Evolutionary conservation across 2,329 filamentous ascomycete genomes (phyloP).

Genomic region (Aspergillus flavus): DNA sequence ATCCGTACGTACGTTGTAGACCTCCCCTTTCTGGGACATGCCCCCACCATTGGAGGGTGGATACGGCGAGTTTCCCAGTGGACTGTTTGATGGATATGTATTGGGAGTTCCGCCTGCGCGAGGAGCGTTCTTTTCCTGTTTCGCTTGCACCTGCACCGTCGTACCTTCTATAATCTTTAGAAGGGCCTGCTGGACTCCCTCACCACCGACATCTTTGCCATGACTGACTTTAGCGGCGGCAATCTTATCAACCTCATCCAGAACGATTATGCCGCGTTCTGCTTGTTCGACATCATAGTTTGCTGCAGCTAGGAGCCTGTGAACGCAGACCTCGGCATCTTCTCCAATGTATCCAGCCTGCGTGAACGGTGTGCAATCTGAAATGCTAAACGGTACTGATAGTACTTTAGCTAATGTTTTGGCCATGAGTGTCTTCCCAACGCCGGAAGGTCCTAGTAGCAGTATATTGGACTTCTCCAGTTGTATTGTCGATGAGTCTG

Average conservation of each 20-base stretch:
- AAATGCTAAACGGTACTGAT: slow-evolving; percentile 94
- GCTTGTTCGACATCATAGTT: slow-evolving; percentile 84
- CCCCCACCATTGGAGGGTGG: slow-evolving; percentile 32
- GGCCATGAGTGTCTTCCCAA: slow-evolving; percentile 91
- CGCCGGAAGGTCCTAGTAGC: slow-evolving; percentile 86
- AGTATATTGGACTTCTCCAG: slow-evolving; percentile 96
- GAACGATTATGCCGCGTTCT: slow-evolving; percentile 89
- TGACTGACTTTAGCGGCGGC: slow-evolving; percentile 84
- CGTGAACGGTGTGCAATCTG: slow-evolving; percentile 93
- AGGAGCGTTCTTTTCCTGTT: slow-evolving; percentile 54
- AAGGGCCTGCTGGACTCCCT: slow-evolving; percentile 94
- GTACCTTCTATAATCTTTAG: slow-evolving; percentile 96
- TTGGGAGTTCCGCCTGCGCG: slow-evolving; percentile 41
- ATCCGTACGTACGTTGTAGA: slow-evolving; percentile 80
- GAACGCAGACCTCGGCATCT: slow-evolving; percentile 94
- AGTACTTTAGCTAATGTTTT: slow-evolving; percentile 89
- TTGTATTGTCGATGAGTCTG: slow-evolving; percentile 64
- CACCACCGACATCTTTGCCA: slow-evolving; percentile 90
- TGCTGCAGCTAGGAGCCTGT: slow-evolving; percentile 83
- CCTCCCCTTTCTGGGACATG: slow-evolving; percentile 56
- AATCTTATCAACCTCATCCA: slow-evolving; percentile 98
- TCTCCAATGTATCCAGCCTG: slow-evolving; percentile 98
- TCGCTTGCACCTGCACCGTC: slow-evolving; percentile 87
- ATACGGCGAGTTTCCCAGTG: slow-evolving; percentile 35
- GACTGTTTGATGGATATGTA: slow-evolving; percentile 42